Percentiles rank a stretch among this genome's conserved stretches.
These are phyloP conservation scores for Phaseolus lunatus DNA, from an alignment of 306 rosid genomes.

Conservation along the genomic window DNA sequence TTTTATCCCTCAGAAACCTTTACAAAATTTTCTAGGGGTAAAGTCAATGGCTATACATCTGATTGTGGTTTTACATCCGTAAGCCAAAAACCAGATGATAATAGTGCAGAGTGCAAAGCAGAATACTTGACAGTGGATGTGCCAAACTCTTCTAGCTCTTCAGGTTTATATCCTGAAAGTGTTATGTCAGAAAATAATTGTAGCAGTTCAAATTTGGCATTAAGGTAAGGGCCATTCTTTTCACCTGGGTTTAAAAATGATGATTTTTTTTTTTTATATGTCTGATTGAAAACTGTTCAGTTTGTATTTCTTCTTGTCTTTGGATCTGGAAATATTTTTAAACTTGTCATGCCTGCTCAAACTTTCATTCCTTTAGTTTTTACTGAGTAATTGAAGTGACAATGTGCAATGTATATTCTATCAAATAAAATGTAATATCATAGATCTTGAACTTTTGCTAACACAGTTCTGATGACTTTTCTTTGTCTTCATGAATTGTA, in stretches of 20 bases:
- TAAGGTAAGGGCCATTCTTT: slow-evolving; percentile 58
- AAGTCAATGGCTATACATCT: slow-evolving; percentile 64
- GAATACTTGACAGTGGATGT: slow-evolving; percentile 43
- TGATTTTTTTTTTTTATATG: slow-evolving; percentile 35
- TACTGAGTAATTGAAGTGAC: slow-evolving; percentile 11
- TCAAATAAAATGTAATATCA: slow-evolving; percentile 7
- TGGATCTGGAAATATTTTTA: slow-evolving; percentile 21
- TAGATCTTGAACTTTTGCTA: slow-evolving; percentile 26
- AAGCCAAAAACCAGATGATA: slow-evolving; percentile 52
- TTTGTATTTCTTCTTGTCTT: slow-evolving; percentile 27
- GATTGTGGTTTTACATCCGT: slow-evolving; percentile 50
- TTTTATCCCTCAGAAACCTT: slow-evolving; percentile 72
- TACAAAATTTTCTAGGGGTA: slow-evolving; percentile 49
- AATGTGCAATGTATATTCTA: slow-evolving; percentile 16
- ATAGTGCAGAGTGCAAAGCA: slow-evolving; percentile 43
- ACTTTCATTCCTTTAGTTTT: not conserved
- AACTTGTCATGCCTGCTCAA: slow-evolving; percentile 15
- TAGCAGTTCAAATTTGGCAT: slow-evolving; percentile 57
- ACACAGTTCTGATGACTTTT: slow-evolving; percentile 9
- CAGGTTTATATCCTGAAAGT: slow-evolving; percentile 51
- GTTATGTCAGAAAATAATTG: slow-evolving; percentile 44
- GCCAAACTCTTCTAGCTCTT: slow-evolving; percentile 53
- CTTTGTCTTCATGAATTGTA: slow-evolving; percentile 25
- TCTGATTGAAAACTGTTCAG: not conserved
- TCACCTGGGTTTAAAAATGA: slow-evolving; percentile 25